phyloP scores from a whole-genome alignment of 2,329 filamentous ascomycete genomes.

The Alternaria sp. region DNA sequence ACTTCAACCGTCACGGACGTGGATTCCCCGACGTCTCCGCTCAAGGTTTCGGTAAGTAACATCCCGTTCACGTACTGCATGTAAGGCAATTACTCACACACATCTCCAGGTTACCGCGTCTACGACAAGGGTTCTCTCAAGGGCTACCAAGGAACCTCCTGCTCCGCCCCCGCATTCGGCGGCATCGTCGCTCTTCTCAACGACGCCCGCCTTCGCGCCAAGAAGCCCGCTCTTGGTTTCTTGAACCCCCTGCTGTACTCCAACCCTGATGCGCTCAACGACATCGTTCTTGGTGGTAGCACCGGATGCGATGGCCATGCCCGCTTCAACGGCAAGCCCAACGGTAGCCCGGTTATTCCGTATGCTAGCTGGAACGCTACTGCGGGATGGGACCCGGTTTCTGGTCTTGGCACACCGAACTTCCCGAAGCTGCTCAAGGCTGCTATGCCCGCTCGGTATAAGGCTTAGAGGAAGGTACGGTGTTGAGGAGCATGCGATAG shows the following conservation, averaged over 20 bases:
- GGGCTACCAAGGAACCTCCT: conserved; percentile 52
- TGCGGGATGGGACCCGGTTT: conserved; percentile 45
- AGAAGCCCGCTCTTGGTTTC: conserved; percentile 62
- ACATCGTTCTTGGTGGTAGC: conserved; percentile 48
- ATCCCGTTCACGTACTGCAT: too few relatives aligned
- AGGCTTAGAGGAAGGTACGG: too few relatives aligned
- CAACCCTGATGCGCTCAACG: conserved; percentile 55
- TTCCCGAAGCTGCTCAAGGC: conserved; percentile 40
- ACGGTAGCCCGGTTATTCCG: conserved; percentile 41
- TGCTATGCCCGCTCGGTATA: conserved; percentile 30
- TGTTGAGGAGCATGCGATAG: not conserved
- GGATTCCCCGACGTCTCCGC: conserved; percentile 69
- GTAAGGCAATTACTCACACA: too few relatives aligned
- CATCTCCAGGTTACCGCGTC: conserved; percentile 21
- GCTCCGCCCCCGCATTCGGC: conserved; percentile 64
- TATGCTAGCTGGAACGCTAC: conserved; percentile 41
- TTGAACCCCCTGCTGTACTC: conserved; percentile 66
- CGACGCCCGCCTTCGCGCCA: conserved; percentile 60
- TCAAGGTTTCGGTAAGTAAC: conserved; percentile 51
- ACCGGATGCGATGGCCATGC: conserved; percentile 46
- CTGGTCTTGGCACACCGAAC: conserved; percentile 40
- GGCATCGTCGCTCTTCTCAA: conserved; percentile 67
- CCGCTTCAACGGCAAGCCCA: conserved; percentile 29
- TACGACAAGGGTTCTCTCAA: conserved; percentile 51
- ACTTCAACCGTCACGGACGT: conserved; percentile 61